These are phyloP conservation scores for Saccharomycopsis sp. DNA, from an alignment of 805 yeast species.

Conservation along the genomic window DNA sequence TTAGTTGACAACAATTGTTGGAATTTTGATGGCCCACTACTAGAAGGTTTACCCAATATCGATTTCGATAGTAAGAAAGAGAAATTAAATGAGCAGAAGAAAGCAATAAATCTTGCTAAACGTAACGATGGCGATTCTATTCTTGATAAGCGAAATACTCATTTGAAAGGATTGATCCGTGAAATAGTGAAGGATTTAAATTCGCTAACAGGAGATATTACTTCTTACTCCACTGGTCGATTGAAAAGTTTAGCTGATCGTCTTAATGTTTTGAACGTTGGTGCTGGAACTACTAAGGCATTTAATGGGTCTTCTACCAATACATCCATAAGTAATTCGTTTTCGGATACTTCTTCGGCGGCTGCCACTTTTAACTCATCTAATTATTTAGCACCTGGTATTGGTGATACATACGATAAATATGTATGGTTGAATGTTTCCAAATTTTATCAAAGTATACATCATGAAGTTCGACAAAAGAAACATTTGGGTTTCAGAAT, in stretches of 20 bases:
- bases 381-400: neutral
- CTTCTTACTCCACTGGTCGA: neutral
- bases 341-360: no score
- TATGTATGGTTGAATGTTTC: conserved; percentile 29
- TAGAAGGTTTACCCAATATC: conserved; percentile 53
- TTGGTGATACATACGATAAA: no score
- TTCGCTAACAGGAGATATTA: neutral
- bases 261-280: conserved; percentile 56
- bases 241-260: neutral
- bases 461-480: conserved; percentile 46
- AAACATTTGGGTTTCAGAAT: conserved; percentile 46
- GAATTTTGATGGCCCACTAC: conserved; percentile 32
- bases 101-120: conserved; percentile 10
- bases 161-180: conserved; percentile 28
- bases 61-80: conserved; percentile 30
- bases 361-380: no score
- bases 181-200: neutral
- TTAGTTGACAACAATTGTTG: conserved; percentile 33
- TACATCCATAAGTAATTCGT: no score
- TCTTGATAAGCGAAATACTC: conserved; percentile 49
- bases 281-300: no score
- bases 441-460: conserved; percentile 45
- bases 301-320: no score
- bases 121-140: conserved; percentile 26
- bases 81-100: conserved; percentile 1